These are phyloP conservation scores for Lasiosphaeria miniovina DNA, from an alignment of 495 filamentous ascomycete genomes.

Conservation along the genomic window DNA sequence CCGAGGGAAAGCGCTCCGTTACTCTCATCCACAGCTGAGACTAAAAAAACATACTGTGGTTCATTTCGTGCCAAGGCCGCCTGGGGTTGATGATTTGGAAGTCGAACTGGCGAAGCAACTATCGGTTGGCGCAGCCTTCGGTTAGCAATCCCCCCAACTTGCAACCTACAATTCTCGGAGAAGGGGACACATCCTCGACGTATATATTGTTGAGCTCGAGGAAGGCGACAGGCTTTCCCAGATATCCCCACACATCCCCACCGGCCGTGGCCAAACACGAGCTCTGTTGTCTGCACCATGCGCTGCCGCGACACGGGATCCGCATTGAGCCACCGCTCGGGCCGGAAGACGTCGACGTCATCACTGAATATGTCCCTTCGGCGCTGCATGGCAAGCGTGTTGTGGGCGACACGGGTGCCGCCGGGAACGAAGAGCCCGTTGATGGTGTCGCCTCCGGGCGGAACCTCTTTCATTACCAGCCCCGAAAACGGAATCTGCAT, in stretches of 20 bases:
- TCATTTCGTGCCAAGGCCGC: slow-evolving; percentile 34
- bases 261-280: slow-evolving; percentile 44
- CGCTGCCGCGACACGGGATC: slow-evolving; percentile 28
- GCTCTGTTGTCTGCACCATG: slow-evolving; percentile 39
- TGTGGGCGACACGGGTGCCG: slow-evolving; percentile 50
- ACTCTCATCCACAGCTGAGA: slow-evolving; percentile 32
- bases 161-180: neutral
- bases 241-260: slow-evolving; percentile 43
- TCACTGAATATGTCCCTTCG: slow-evolving; percentile 42
- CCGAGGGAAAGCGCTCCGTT: slow-evolving; percentile 10
- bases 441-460: slow-evolving; percentile 51
- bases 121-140: neutral
- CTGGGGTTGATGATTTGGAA: slow-evolving; percentile 49
- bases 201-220: slow-evolving; percentile 56
- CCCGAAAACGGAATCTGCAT: slow-evolving; percentile 37
- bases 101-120: slow-evolving; percentile 56
- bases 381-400: slow-evolving; percentile 35
- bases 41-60: slow-evolving; percentile 28
- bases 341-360: slow-evolving; percentile 49
- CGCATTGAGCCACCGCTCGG: slow-evolving; percentile 55
- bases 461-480: slow-evolving; percentile 43
- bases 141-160: too few relatives aligned
- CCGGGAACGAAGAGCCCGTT: slow-evolving; percentile 49
- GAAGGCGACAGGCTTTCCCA: slow-evolving; percentile 44
- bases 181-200: slow-evolving; percentile 43